phyloP scores from a whole-genome alignment of 805 yeast species.

The Candida awuae region DNA sequence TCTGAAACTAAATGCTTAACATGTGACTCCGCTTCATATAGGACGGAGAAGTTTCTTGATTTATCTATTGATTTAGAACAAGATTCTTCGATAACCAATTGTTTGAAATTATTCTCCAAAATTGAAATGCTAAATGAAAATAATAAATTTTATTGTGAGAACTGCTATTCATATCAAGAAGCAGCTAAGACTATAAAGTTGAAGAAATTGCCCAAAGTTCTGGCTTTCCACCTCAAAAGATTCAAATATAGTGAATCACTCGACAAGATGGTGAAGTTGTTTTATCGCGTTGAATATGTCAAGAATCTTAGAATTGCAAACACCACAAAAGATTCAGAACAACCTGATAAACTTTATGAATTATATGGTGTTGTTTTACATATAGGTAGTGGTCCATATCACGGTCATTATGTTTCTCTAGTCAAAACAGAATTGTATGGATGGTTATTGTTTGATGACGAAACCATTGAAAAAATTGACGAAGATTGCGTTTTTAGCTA shows the following conservation, averaged over 20 bases:
- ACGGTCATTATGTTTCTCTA: slow-evolving; percentile 89
- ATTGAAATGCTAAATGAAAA: slow-evolving; percentile 79
- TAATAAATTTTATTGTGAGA: slow-evolving; percentile 89
- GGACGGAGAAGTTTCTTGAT: slow-evolving; percentile 83
- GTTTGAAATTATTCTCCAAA: slow-evolving; percentile 73
- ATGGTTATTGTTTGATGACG: slow-evolving; percentile 94
- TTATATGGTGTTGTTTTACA: slow-evolving; percentile 84
- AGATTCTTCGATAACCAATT: slow-evolving; percentile 65
- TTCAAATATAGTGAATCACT: slow-evolving; percentile 84
- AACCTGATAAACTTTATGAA: slow-evolving; percentile 61
- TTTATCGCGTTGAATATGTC: slow-evolving; percentile 80
- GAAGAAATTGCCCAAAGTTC: slow-evolving; percentile 64
- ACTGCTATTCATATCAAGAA: slow-evolving; percentile 84
- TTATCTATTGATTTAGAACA: slow-evolving; percentile 76
- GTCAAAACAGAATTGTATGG: slow-evolving; percentile 72
- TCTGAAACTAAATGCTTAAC: slow-evolving; percentile 85
- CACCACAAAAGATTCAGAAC: slow-evolving; percentile 48
- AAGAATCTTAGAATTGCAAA: slow-evolving; percentile 59
- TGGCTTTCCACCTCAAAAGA: slow-evolving; percentile 81
- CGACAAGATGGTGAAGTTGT: slow-evolving; percentile 75
- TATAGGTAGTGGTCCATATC: slow-evolving; percentile 96
- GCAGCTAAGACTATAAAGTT: slow-evolving; percentile 86
- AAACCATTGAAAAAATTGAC: slow-evolving; percentile 82
- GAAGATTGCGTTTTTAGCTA: slow-evolving; percentile 77
- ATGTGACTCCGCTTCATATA: slow-evolving; percentile 73